Evolutionary conservation across 1,284 basidiomycete species (phyloP), one percentile per base, ranked within the genome.

Genomic region (Cryptococcus jaspeensis): DNA sequence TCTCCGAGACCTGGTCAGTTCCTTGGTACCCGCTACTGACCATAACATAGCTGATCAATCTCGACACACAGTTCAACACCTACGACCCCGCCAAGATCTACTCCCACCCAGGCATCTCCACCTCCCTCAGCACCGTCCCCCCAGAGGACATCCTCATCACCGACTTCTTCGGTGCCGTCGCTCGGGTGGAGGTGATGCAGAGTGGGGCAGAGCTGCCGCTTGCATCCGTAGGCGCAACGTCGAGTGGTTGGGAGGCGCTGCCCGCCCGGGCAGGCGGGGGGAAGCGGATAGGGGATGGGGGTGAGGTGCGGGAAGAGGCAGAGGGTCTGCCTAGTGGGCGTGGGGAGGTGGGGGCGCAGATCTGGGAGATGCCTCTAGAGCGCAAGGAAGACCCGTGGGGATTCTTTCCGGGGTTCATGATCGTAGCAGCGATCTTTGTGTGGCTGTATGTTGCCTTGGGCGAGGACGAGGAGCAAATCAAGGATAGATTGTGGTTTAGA

Each of bases 151-250:
- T 89, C 0, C 84, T 87, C 16, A 83, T 98, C 59, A 97, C 94
- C 4, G 94, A 98, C 77, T 99, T 99, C 75, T 92, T 99, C 65
- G 95, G 95, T 2, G 92, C 90, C 0, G 91, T 97, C 9, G 83
- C 90, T 3, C 87, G 89, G 58, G 90, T 89, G 0, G 91, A 96
- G 65, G 65, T 82, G 15, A 36, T 60, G 18, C 39, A 50, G n/a
- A 28, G 22, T 9, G 28, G 40, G 12, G 49, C 44, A 8, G 58
- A 62, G 32, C 37, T 62, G 42, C 37, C 42, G 6, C 20, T 44
- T 35, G 22, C 43, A 35, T 23, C 32, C 25, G 32, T 23, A n/a
- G 32, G 18, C 4, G 32, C 47, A 5, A 4, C 32, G 18, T 18
- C 18, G 12, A 22, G 32, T 7, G 32, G 47, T 20, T 49, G 36